Conservation (phyloP, 768 basidiomycete species). For the Mycena galopus region DNA sequence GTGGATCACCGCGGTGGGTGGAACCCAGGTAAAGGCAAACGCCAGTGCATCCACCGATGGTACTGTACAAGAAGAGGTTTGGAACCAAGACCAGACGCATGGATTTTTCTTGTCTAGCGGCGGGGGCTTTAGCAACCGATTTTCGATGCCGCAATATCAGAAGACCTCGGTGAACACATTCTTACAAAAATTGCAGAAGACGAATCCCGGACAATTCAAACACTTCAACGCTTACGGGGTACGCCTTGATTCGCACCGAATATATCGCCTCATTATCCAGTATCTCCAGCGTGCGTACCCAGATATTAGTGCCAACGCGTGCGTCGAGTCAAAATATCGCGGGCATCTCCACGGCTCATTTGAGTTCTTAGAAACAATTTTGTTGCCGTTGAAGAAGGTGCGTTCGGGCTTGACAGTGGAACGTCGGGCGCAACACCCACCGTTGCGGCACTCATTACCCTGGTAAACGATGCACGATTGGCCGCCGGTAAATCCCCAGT, state of each 20-base stretch:
- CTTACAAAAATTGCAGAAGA: slow-evolving; percentile 49
- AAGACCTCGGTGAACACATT: slow-evolving; percentile 48
- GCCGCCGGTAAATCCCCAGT: slow-evolving; percentile 51
- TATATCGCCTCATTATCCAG: not conserved
- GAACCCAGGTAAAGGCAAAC: slow-evolving; percentile 56
- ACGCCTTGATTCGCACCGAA: slow-evolving; percentile 21
- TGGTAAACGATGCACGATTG: slow-evolving; percentile 55
- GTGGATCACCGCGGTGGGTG: slow-evolving; percentile 61
- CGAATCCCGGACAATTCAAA: slow-evolving; percentile 38
- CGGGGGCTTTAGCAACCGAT: slow-evolving; percentile 52
- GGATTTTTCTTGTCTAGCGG: slow-evolving; percentile 52
- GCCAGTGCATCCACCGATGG: slow-evolving; percentile 40
- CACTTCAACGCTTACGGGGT: slow-evolving; percentile 50
- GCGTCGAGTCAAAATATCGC: not conserved
- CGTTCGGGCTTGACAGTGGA: slow-evolving; percentile 43
- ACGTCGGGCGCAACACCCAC: slow-evolving; percentile 51
- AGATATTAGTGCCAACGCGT: slow-evolving; percentile 54
- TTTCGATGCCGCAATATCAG: slow-evolving; percentile 57
- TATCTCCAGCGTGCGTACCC: slow-evolving; percentile 49
- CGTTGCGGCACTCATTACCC: slow-evolving; percentile 51
- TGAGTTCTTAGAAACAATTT: slow-evolving; percentile 24
- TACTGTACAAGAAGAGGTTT: slow-evolving; percentile 45
- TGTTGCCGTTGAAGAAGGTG: slow-evolving; percentile 43
- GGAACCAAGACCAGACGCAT: slow-evolving; percentile 45
- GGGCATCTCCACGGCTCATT: not conserved